phyloP scores from a whole-genome alignment of 73 alveolate species.

The Paramecium primaurelia region DNA sequence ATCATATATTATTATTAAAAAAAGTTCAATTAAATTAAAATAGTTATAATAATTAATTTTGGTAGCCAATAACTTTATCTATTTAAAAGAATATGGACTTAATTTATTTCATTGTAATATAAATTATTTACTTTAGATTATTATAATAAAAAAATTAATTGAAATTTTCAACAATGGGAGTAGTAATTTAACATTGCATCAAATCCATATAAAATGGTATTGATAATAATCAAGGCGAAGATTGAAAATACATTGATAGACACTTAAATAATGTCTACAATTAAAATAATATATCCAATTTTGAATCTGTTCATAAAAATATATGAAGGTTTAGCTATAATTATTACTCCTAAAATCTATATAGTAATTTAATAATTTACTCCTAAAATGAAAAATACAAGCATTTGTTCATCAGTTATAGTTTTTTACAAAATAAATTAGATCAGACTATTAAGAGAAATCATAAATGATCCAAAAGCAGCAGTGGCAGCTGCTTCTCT shows the following conservation, averaged over 20 bases:
- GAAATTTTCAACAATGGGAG: neutral
- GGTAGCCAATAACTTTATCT: too few species aligned
- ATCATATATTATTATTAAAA: too few species aligned
- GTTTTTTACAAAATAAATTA: neutral
- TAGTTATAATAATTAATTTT: too few species aligned
- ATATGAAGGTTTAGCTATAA: neutral
- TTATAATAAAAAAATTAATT: too few species aligned
- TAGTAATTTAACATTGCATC: neutral
- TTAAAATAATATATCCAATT: neutral
- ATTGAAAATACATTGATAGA: neutral
- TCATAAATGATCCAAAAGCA: conserved; percentile 33
- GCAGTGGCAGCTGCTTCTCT: conserved; percentile 59
- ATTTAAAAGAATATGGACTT: too few species aligned
- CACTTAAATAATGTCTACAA: neutral
- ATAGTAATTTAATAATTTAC: neutral
- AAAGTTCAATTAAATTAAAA: too few species aligned
- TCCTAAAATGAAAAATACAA: neutral
- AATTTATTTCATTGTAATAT: too few species aligned
- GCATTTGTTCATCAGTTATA: neutral
- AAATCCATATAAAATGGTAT: neutral
- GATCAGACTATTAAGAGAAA: neutral
- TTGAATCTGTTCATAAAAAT: neutral
- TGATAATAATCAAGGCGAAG: neutral
- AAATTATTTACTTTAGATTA: too few species aligned
- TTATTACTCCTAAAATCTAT: neutral